phyloP scores from a whole-genome alignment of 129 eudicot species.

The Ambrosia trifida region DNA sequence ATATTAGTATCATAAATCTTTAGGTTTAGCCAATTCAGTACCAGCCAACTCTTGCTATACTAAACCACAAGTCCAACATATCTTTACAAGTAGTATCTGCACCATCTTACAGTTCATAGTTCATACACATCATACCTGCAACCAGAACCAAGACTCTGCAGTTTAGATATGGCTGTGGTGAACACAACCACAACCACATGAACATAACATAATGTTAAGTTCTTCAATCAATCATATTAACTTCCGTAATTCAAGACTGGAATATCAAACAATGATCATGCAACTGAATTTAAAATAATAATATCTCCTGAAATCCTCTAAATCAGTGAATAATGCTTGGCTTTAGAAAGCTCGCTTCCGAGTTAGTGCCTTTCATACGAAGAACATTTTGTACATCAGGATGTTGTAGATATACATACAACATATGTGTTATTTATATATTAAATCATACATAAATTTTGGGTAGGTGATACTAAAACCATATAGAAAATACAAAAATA shows the following conservation, averaged over 20 bases:
- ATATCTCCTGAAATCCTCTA: not conserved
- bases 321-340: not conserved
- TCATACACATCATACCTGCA: constrained; percentile 34
- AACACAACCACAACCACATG: not conserved
- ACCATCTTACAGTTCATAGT: constrained; percentile 19
- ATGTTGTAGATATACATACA: no score
- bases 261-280: constrained; percentile 10
- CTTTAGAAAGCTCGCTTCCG: not conserved
- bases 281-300: constrained; percentile 1
- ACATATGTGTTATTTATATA: no score
- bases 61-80: constrained; percentile 14
- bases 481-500: no score
- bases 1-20: constrained; percentile 21
- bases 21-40: constrained; percentile 22
- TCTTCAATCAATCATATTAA: constrained; percentile 7
- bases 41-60: constrained; percentile 19
- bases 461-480: no score
- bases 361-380: no score
- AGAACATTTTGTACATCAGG: no score
- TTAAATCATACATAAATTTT: no score
- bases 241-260: not conserved
- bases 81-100: constrained; percentile 9
- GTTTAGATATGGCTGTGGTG: not conserved
- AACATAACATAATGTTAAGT: not conserved
- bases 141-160: constrained; percentile 5